Evolutionary conservation across 1,284 basidiomycete species (phyloP), one percentile per base, ranked within the genome.

Genomic region (Cryptococcus sp.): DNA sequence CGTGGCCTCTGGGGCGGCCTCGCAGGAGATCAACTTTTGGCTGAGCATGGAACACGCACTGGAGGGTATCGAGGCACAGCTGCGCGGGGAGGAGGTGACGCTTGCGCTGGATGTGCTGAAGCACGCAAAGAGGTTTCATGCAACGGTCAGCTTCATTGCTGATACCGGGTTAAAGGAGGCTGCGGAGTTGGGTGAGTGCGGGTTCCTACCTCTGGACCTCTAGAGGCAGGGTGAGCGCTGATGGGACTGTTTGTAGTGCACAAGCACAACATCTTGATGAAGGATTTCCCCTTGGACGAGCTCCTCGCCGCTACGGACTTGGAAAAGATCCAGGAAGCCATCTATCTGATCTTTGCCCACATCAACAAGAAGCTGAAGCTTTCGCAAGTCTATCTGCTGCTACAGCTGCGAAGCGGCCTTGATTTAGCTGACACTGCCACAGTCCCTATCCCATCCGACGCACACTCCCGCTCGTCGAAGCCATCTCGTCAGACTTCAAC

Each of bases 21-120:
- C 91, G 0, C 96, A 99, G 70, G 95, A 98, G 75, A 91, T 98
- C 80, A 98, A 98, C 78, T 98, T 98, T 71, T 98, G 96, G 95
- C 80, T 97, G 36, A 90, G 88, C 71, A 84, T 97, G 78, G 95
- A 98, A 73, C 82, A 89, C 52, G 94, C 94, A 1, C 78, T 98
- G 60, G 95, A 98, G 70, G 87, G 84, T 0, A 97, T 98, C 70
- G 94, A 98, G 72, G 80, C 84, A 1, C 96, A 98, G 72, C 81
- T 98, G 53, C 82, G 87, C 60, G 91, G 90, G 63, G 93, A 97
- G 55, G 91, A 93, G 71, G 91, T 98, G 58, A 85, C 85, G 52
- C 86, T 98, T 82, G 93, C 96, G 20, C 88, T 98, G 83, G 95
- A 96, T 63, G 91, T 93, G 62, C 81, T 98, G 58, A 84, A 93